These are phyloP conservation scores for Phyllosticta citribraziliensis DNA, from an alignment of 2,329 filamentous ascomycete species.

Conservation along the genomic window DNA sequence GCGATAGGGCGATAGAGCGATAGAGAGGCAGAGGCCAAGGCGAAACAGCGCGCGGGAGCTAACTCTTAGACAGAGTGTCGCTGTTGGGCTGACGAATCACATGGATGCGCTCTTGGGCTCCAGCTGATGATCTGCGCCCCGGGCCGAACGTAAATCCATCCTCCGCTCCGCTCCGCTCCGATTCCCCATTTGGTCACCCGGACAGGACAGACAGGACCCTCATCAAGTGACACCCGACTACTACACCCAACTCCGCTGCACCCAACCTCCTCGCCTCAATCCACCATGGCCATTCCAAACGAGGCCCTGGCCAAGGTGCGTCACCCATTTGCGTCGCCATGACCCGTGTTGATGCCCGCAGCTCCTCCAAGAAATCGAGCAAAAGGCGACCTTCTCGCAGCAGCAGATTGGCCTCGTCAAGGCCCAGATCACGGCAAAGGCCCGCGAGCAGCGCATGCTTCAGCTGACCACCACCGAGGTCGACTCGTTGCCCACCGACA, in stretches of 20 bases:
- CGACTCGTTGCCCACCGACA: slow-evolving; percentile 61
- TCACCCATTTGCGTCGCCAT: not conserved
- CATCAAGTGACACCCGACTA: not conserved
- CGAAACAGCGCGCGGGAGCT: too few species aligned
- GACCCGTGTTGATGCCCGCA: slow-evolving; percentile 27
- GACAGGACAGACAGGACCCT: too few species aligned
- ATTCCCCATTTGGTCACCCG: too few species aligned
- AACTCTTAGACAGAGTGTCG: too few species aligned
- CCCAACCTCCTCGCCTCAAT: slow-evolving; percentile 17
- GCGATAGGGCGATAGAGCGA: too few species aligned
- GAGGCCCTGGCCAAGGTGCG: slow-evolving; percentile 85
- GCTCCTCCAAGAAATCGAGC: slow-evolving; percentile 90
- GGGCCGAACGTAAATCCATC: slow-evolving; percentile 8
- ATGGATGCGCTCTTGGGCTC: too few species aligned
- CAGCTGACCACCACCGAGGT: slow-evolving; percentile 82
- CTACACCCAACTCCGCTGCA: not conserved
- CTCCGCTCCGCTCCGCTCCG: not conserved
- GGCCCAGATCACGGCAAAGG: slow-evolving; percentile 73
- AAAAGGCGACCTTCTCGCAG: slow-evolving; percentile 76
- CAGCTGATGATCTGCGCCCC: not conserved
- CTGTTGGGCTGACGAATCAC: too few species aligned
- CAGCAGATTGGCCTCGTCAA: slow-evolving; percentile 85
- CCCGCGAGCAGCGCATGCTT: slow-evolving; percentile 78
- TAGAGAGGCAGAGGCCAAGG: too few species aligned
- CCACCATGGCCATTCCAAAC: slow-evolving; percentile 78